These are phyloP conservation scores for Millerozyma miso DNA, from an alignment of 805 yeast genomes.

Conservation along the genomic window DNA sequence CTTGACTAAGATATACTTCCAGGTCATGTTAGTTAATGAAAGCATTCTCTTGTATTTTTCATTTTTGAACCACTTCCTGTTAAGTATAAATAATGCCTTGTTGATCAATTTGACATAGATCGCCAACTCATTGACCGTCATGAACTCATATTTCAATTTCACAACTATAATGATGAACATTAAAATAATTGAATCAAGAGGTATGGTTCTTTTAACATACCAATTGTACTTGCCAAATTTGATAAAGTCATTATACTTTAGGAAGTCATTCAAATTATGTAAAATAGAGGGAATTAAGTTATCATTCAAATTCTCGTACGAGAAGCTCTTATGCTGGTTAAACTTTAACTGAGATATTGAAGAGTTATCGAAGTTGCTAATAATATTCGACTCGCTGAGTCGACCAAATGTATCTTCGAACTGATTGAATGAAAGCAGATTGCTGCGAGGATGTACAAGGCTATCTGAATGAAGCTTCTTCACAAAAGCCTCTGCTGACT, in stretches of 20 bases:
- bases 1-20: conserved; percentile 40
- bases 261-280: conserved; percentile 53
- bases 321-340: conserved; percentile 36
- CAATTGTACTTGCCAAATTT: conserved; percentile 54
- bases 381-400: conserved; percentile 35
- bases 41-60: conserved; percentile 44
- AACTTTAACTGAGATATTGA: conserved; percentile 33
- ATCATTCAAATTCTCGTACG: conserved; percentile 48
- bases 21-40: conserved; percentile 36
- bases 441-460: background rate
- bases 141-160: conserved; percentile 43
- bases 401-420: conserved; percentile 40
- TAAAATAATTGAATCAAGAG: conserved; percentile 54
- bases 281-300: conserved; percentile 54
- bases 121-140: conserved; percentile 32
- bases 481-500: conserved; percentile 3
- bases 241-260: conserved; percentile 48
- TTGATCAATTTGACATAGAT: conserved; percentile 38
- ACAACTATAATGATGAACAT: conserved; percentile 50
- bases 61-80: conserved; percentile 43
- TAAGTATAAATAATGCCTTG: conserved; percentile 38
- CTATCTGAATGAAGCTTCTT: conserved; percentile 16
- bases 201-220: conserved; percentile 59
- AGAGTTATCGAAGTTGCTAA: conserved; percentile 32
- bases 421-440: conserved; percentile 25